Evolutionary conservation across 2,329 filamentous ascomycete species (phyloP), one percentile per base, ranked within the genome.

Genomic region (Fusarium sulawesiense): DNA sequence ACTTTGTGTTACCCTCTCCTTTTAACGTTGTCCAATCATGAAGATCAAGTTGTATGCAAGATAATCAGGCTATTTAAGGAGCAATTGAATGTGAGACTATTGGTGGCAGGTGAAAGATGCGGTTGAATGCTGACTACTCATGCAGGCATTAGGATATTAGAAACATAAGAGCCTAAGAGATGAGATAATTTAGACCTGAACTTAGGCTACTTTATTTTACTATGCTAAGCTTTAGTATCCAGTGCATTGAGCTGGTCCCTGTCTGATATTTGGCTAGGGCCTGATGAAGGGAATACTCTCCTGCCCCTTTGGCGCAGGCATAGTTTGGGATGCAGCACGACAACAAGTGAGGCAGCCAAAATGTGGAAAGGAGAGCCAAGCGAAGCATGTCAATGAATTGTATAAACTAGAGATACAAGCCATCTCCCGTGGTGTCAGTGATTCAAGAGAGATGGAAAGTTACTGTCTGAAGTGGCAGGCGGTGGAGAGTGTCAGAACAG

Each of bases 401-500:
- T 37, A n/a, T 37, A 10, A 37, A 37, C 10, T 12, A n/a, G 10
- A 37, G 18, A 37, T 37, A 37, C 11, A 11, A 37, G 11, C 34
- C 18, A 37, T 11, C n/a, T 12, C 21, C 21, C 13, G 9, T 44
- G 16, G 18, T 21, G 29, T 7, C n/a, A 30, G 13, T 30, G 20
- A 37, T 27, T 29, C n/a, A 13, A 18, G 6, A 10, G 34, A 44
- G 48, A 13, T 10, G 3, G 6, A 44, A 50, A 50, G 4, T 18
- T 48, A 13, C 20, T 3, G 10, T 21, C 40, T 14, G 29, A 51
- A 53, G 12, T 25, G 53, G 64, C 42, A 74, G 74, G 74, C 74
- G 74, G 74, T 76, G 73, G 60, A 25, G 12, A 21, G 21, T 41
- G 74, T 66, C 73, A 75, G 40, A 76, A 76, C 65, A 20, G 37